phyloP scores from a whole-genome alignment of 1,284 basidiomycete species.

The Mycosarcoma maydis region DNA sequence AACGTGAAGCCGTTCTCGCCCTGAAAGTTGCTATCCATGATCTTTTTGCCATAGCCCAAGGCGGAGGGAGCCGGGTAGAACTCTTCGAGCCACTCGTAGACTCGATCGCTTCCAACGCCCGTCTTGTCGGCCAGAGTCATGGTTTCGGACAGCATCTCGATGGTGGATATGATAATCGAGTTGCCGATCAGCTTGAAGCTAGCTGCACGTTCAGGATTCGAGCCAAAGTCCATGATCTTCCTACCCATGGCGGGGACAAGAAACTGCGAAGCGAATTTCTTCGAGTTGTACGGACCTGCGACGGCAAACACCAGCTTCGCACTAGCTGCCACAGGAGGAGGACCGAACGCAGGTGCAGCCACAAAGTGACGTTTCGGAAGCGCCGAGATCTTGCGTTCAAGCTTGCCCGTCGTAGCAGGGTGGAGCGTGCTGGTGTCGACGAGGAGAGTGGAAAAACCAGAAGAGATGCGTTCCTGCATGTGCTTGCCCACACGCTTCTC shows the following conservation, averaged over 20 bases:
- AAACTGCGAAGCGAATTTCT: constrained; percentile 80
- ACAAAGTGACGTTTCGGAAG: constrained; percentile 77
- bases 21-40: constrained; percentile 79
- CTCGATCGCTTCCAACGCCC: constrained; percentile 76
- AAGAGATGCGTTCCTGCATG: constrained; percentile 56
- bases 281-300: constrained; percentile 83
- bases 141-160: constrained; percentile 82
- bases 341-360: constrained; percentile 80
- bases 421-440: constrained; percentile 55
- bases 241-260: constrained; percentile 78
- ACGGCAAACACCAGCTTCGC: constrained; percentile 80
- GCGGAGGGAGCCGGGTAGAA: constrained; percentile 58
- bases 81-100: constrained; percentile 65
- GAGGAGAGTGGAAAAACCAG: constrained; percentile 31
- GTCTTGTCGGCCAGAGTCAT: constrained; percentile 86
- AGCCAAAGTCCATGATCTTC: constrained; percentile 73
- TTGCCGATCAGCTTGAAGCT: constrained; percentile 76
- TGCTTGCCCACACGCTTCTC: constrained; percentile 66
- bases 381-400: constrained; percentile 77
- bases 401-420: constrained; percentile 68
- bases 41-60: constrained; percentile 66
- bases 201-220: constrained; percentile 80
- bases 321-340: constrained; percentile 72
- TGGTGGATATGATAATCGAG: constrained; percentile 62
- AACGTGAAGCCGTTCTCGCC: constrained; percentile 83